These are phyloP conservation scores for Adansonia rubrostipa DNA, from an alignment of 441 rosid species.

Conservation along the genomic window DNA sequence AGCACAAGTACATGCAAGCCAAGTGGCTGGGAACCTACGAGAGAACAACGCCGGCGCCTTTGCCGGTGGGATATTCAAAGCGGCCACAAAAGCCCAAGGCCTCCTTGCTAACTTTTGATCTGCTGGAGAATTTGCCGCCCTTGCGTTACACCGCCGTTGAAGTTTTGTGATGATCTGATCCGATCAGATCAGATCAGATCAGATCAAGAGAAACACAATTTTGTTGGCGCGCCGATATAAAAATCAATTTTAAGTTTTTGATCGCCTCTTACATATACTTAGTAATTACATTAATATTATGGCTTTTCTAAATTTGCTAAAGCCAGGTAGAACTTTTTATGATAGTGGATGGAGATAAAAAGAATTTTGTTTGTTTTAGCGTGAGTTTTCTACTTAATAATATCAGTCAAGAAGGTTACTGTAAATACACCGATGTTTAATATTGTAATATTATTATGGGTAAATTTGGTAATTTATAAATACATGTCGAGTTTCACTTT, in stretches of 20 bases:
- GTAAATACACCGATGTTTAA: too few species aligned
- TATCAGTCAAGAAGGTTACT: neutral
- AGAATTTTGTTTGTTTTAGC: neutral
- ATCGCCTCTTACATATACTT: neutral
- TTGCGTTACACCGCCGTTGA: slow-evolving; percentile 44
- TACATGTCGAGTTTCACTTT: too few species aligned
- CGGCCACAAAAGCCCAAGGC: slow-evolving; percentile 44
- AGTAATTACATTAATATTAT: neutral
- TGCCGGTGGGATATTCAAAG: slow-evolving; percentile 31
- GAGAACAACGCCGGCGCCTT: slow-evolving; percentile 30
- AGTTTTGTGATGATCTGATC: slow-evolving; percentile 36
- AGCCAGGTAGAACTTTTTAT: too few species aligned
- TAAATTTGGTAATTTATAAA: too few species aligned
- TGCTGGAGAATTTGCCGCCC: slow-evolving; percentile 38
- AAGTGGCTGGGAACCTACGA: slow-evolving; percentile 73
- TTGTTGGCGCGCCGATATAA: neutral
- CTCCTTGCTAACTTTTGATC: slow-evolving; percentile 60
- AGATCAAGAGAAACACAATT: neutral
- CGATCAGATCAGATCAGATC: too few species aligned
- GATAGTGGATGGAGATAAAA: too few species aligned
- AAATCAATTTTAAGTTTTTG: neutral
- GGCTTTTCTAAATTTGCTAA: too few species aligned
- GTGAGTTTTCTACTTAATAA: neutral
- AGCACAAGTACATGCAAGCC: slow-evolving; percentile 83
- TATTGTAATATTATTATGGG: too few species aligned